These are phyloP conservation scores for Candida labiduridarum DNA, from an alignment of 1,139 yeast genomes.

Conservation along the genomic window DNA sequence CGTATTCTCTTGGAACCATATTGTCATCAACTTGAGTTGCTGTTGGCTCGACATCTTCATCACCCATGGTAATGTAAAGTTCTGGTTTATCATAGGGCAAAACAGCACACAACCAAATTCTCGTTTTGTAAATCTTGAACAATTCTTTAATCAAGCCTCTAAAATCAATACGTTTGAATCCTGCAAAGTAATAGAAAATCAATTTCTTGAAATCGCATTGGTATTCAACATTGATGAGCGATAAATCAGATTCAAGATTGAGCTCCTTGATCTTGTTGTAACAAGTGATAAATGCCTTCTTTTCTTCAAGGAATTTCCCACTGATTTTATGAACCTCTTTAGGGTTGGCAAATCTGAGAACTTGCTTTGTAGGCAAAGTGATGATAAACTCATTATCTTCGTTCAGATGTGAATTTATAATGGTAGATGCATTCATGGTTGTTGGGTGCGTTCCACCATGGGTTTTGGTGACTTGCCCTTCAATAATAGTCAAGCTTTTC, in stretches of 20 bases:
- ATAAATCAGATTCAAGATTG: conserved; percentile 42
- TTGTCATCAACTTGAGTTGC: conserved; percentile 13
- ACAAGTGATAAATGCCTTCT: conserved; percentile 49
- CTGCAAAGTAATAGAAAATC: conserved; percentile 82
- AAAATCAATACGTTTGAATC: conserved; percentile 84
- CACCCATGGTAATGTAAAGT: conserved; percentile 24
- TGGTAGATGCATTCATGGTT: conserved; percentile 37
- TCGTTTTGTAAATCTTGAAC: conserved; percentile 89
- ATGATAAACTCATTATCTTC: conserved; percentile 51
- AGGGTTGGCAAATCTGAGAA: conserved; percentile 51
- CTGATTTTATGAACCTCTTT: conserved; percentile 47
- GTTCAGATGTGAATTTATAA: conserved; percentile 41
- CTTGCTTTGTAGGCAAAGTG: conserved; percentile 52
- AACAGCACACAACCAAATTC: conserved; percentile 97
- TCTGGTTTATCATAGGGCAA: conserved; percentile 41
- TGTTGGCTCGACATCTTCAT: conserved; percentile 8
- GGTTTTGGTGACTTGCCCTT: conserved; percentile 27
- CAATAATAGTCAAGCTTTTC: conserved; percentile 63
- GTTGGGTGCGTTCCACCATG: conserved; percentile 43
- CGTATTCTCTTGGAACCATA: conserved; percentile 43
- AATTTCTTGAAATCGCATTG: conserved; percentile 94
- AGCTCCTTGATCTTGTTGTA: conserved; percentile 48
- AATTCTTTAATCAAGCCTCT: conserved; percentile 89
- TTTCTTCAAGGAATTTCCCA: conserved; percentile 49
- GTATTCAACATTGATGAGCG: conserved; percentile 78